Conservation (phyloP, 2,329 filamentous ascomycete species). For the Microdochium bolleyi region DNA sequence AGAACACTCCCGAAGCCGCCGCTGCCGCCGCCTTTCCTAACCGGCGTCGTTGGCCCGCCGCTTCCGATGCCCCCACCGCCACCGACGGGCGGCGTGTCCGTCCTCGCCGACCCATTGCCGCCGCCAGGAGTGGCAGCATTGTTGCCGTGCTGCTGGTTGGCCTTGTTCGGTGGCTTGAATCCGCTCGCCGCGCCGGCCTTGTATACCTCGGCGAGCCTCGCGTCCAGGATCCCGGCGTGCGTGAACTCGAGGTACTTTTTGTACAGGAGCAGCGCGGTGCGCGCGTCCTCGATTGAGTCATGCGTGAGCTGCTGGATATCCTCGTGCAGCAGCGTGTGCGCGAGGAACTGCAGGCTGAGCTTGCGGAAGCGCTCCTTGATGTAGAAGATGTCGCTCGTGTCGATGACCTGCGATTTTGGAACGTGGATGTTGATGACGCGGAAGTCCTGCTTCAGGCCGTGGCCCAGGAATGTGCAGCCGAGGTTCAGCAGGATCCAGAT, state of each 20-base stretch:
- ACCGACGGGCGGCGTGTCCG: background rate
- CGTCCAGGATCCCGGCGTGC: constrained; percentile 75
- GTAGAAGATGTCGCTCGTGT: constrained; percentile 89
- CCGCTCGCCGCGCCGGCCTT: constrained; percentile 49
- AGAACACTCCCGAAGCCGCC: background rate
- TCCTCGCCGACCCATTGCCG: background rate
- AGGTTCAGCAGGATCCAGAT: constrained; percentile 94
- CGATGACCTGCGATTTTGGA: constrained; percentile 81
- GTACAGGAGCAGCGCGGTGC: constrained; percentile 82
- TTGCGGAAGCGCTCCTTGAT: constrained; percentile 75
- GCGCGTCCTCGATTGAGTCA: constrained; percentile 91
- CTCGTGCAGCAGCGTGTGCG: constrained; percentile 85
- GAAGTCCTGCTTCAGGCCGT: constrained; percentile 91
- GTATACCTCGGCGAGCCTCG: constrained; percentile 85
- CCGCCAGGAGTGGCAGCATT: background rate
- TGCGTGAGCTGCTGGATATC: constrained; percentile 90
- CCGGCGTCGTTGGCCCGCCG: background rate
- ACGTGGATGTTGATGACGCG: constrained; percentile 97
- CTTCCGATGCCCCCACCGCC: background rate
- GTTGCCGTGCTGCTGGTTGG: constrained; percentile 2
- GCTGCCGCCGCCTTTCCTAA: background rate
- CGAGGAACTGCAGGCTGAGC: constrained; percentile 82
- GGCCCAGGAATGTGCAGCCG: constrained; percentile 87
- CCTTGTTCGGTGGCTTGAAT: constrained; percentile 43
- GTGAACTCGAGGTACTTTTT: constrained; percentile 84